Evolutionary conservation across 2,329 filamentous ascomycete species (phyloP), one percentile per base, ranked within the genome.

Genomic region (Penicillium frequentans): DNA sequence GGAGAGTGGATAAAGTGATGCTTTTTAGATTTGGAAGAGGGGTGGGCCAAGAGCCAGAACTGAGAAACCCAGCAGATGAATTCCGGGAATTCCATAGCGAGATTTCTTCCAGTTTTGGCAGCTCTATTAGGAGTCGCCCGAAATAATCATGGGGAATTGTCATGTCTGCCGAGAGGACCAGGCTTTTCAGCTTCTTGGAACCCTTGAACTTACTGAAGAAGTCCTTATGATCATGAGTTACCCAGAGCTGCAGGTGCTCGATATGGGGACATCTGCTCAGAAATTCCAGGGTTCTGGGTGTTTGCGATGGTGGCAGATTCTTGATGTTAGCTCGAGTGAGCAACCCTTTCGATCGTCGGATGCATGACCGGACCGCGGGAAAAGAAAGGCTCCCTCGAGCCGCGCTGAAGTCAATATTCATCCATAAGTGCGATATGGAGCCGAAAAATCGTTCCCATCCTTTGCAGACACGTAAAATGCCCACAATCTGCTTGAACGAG

Each of bases 401-500:
- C 3, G 67, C 68, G 2, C 77, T 78, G 9, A 87, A 74, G 60
- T 86, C 83, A 11, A 87, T 69, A 56, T 81, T 70, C 56, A 72
- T 74, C 82, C 84, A 85, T 1, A 84, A 72, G 9, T 71, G 70
- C 0, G 77, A 74, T 26, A 79, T 68, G 4, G 77, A 79, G 10
- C 69, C 70, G 13, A 86, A 73, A 45, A 84, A 80, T n/a, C 66
- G 70, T 11, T 77, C 73, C 85, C 85, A 88, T 48, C 73, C 71
- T 68, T 78, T 82, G 37, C 80, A 86, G 3, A 87, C 84, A 8
- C 81, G 77, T 45, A 83, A 75, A 27, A 81, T 78, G 42, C 68
- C 73, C 71, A 82, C 74, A 51, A 80, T 73, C 52, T 84, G 73
- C 49, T 71, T 74, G 66, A 86, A 84, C 29, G 74, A 70, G n/a